Evolutionary conservation across 2,329 filamentous ascomycete species (phyloP).

Genomic region (Botrytis galanthina): DNA sequence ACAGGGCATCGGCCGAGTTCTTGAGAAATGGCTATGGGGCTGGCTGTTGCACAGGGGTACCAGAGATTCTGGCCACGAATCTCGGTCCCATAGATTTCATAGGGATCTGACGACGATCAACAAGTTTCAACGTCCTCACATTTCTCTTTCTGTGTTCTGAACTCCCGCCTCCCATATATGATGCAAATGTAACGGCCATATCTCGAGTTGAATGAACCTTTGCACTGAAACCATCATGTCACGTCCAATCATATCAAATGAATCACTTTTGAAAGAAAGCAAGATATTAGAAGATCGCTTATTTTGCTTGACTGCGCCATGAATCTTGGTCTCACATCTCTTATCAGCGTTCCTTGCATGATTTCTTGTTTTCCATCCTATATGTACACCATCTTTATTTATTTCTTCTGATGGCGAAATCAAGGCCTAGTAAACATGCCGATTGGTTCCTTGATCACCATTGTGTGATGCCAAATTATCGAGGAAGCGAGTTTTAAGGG

Average conservation of each 20-base stretch:
- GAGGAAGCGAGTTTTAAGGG: background rate
- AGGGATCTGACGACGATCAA: background rate
- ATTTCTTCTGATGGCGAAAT: background rate
- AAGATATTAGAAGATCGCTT: background rate
- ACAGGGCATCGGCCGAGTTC: background rate
- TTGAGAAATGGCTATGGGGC: background rate
- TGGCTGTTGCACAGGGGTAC: background rate
- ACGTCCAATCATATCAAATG: background rate
- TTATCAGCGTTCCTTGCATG: background rate
- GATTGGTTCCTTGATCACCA: background rate
- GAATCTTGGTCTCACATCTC: background rate
- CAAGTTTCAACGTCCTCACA: background rate
- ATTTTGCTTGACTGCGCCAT: background rate
- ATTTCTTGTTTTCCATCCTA: background rate
- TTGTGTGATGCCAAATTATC: background rate
- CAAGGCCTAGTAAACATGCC: background rate
- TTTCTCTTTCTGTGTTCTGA: background rate
- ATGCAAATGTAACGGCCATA: background rate
- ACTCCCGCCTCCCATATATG: background rate
- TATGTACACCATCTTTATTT: background rate
- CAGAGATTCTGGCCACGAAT: background rate
- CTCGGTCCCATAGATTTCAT: background rate
- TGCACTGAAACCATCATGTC: background rate
- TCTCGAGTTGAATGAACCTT: background rate
- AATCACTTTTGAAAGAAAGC: background rate